Evolutionary conservation across 495 filamentous ascomycete genomes (phyloP).

Genomic region (Cudoniella acicularis): DNA sequence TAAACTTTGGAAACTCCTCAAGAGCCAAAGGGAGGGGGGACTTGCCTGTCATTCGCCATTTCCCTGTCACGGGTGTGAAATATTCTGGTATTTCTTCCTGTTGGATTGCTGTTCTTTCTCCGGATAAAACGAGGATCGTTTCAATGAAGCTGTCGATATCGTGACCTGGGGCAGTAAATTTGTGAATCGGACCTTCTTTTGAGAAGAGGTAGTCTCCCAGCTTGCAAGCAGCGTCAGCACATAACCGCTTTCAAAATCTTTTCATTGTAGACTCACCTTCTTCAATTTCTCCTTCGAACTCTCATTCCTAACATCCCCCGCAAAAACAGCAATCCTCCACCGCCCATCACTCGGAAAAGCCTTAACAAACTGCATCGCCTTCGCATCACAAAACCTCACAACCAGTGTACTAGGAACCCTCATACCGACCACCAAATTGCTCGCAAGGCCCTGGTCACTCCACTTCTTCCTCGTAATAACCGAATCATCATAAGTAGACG

Average conservation of each 20-base stretch:
- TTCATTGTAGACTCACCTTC: conserved; percentile 38
- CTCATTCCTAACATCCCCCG: conserved; percentile 40
- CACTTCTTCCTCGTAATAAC: conserved; percentile 35
- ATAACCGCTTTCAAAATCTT: not conserved
- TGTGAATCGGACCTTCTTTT: not conserved
- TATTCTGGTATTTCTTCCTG: conserved; percentile 53
- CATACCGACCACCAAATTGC: conserved; percentile 50
- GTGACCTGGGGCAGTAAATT: conserved; percentile 37
- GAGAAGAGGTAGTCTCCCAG: conserved; percentile 10
- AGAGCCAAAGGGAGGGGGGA: no score
- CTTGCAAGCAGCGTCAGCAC: not conserved
- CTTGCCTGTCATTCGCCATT: conserved; percentile 55
- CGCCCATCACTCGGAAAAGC: conserved; percentile 49
- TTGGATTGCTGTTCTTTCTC: conserved; percentile 50
- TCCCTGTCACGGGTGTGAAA: conserved; percentile 57
- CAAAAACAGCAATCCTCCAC: conserved; percentile 61
- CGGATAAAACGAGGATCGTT: conserved; percentile 38
- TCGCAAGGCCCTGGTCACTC: conserved; percentile 33
- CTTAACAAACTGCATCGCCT: conserved; percentile 48
- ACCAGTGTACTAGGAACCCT: conserved; percentile 54
- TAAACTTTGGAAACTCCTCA: not conserved
- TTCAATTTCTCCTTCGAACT: conserved; percentile 30
- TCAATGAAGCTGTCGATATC: conserved; percentile 60
- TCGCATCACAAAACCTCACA: conserved; percentile 53
- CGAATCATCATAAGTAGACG: conserved; percentile 52